These are phyloP conservation scores for Leccinum boreale DNA, from an alignment of 768 basidiomycete species.

Conservation along the genomic window DNA sequence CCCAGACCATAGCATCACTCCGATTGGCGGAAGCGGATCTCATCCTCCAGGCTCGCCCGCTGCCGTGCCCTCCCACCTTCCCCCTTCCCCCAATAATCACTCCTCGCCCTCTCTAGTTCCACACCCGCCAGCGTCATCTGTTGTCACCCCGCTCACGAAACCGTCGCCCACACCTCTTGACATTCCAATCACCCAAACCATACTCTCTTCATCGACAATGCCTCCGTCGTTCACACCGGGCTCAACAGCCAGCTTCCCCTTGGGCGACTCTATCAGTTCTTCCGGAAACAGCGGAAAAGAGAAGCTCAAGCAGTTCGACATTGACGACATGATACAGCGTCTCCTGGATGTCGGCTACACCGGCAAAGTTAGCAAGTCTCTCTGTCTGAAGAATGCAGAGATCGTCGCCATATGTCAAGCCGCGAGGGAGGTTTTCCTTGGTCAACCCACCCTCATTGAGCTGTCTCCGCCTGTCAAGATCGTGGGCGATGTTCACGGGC, in stretches of 20 bases:
- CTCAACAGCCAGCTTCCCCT: slow-evolving; percentile 40
- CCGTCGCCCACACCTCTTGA: slow-evolving; percentile 62
- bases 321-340: slow-evolving; percentile 98
- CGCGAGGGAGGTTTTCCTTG: slow-evolving; percentile 93
- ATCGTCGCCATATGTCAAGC: slow-evolving; percentile 93
- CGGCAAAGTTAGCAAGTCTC: slow-evolving; percentile 95
- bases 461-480: slow-evolving; percentile 98
- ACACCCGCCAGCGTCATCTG: slow-evolving; percentile 7
- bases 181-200: slow-evolving; percentile 79
- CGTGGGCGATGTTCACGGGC: slow-evolving; percentile 98
- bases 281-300: slow-evolving; percentile 47
- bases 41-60: slow-evolving; percentile 31
- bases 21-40: slow-evolving; percentile 40
- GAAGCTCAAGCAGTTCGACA: slow-evolving; percentile 73
- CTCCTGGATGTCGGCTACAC: slow-evolving; percentile 96
- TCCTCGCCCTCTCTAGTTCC: slow-evolving; percentile 39
- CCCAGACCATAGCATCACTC: slow-evolving; percentile 31
- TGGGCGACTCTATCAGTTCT: slow-evolving; percentile 34
- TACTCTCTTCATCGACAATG: slow-evolving; percentile 68
- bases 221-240: slow-evolving; percentile 48
- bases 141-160: slow-evolving; percentile 25
- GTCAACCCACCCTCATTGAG: slow-evolving; percentile 95
- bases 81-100: slow-evolving; percentile 37
- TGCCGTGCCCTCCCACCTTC: slow-evolving; percentile 36
- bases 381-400: slow-evolving; percentile 94